phyloP scores from a whole-genome alignment of 1,284 basidiomycete species.

The Trametes versicolor region DNA sequence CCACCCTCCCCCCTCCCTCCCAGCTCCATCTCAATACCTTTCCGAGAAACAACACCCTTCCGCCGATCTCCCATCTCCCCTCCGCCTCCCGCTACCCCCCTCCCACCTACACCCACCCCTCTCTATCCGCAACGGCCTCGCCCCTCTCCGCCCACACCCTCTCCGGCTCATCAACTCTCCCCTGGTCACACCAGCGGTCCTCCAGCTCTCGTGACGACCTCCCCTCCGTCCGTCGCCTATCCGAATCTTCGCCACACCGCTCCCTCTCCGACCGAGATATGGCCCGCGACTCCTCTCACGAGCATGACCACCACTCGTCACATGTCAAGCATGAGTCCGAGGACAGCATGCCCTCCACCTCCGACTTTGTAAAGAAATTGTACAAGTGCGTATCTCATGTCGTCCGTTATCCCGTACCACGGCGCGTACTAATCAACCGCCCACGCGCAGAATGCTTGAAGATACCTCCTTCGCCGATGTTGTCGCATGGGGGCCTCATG shows the following conservation, averaged over 20 bases:
- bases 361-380: constrained; percentile 96
- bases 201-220: constrained; percentile 48
- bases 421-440: constrained; percentile 21
- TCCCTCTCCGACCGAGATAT: constrained; percentile 39
- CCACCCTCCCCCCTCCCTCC: constrained; percentile 56
- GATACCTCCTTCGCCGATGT: constrained; percentile 79
- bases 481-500: constrained; percentile 88
- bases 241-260: constrained; percentile 40
- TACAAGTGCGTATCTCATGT: constrained; percentile 75
- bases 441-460: constrained; percentile 80
- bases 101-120: constrained; percentile 48
- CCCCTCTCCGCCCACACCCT: constrained; percentile 44
- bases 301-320: constrained; percentile 34
- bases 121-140: constrained; percentile 44
- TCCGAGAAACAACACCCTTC: constrained; percentile 49
- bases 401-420: constrained; percentile 8
- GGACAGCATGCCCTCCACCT: constrained; percentile 78
- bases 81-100: constrained; percentile 43
- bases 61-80: constrained; percentile 47
- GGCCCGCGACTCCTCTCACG: constrained; percentile 37
- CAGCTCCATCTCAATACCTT: constrained; percentile 53
- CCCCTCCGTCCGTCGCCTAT: constrained; percentile 41
- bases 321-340: constrained; percentile 50
- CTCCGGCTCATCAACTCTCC: constrained; percentile 41
- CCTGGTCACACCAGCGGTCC: constrained; percentile 47